Evolutionary conservation across 2,329 filamentous ascomycete species (phyloP), one percentile per base, ranked within the genome.

Genomic region (Calonectria leucothoes): DNA sequence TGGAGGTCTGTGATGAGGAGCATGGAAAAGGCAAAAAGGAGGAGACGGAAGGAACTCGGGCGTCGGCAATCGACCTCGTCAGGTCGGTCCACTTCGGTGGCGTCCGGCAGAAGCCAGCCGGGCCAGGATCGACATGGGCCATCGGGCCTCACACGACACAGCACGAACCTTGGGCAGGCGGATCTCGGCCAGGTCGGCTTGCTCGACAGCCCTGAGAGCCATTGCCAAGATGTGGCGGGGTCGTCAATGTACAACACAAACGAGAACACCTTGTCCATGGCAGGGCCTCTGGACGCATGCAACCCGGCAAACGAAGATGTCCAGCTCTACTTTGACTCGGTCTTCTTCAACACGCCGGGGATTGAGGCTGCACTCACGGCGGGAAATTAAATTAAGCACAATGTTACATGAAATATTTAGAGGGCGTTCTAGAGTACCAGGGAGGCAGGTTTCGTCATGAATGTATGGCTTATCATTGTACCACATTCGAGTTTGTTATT

Each of bases 1-100:
- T 71, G 69, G 69, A 61, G 69, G 12, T 71, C 69, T 42, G 69
- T 71, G 10, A 71, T 71, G 69, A 59, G 49, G 17, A 71, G 39
- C 29, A 71, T 71, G 45, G 69, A 71, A n/a, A 71, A 59, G 20
- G 69, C 69, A 15, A 71, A 63, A 20, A 59, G 69, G 31, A 25
- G 63, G 27, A 66, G 69, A 49, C 48, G 33, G 31, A 71, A 71
- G 49, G 69, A 71, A 59, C 14, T 71, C 25, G 63, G 63, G 10
- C 69, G 69, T n/a, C 61, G 69, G 11, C 42, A 66, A 31, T 71
- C 69, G 15, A 55, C 63, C 8, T 51, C 63, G 20, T 71, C 69
- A 14, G 48, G 15, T 6, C 51, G 25, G 27, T 51, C 69, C 20
- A 37, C 14, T 2, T 49, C 63, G 2, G 15, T 42, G 8, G 6